phyloP scores from a whole-genome alignment of 495 filamentous ascomycete genomes.

The Sphaerosporella brunnea region DNA sequence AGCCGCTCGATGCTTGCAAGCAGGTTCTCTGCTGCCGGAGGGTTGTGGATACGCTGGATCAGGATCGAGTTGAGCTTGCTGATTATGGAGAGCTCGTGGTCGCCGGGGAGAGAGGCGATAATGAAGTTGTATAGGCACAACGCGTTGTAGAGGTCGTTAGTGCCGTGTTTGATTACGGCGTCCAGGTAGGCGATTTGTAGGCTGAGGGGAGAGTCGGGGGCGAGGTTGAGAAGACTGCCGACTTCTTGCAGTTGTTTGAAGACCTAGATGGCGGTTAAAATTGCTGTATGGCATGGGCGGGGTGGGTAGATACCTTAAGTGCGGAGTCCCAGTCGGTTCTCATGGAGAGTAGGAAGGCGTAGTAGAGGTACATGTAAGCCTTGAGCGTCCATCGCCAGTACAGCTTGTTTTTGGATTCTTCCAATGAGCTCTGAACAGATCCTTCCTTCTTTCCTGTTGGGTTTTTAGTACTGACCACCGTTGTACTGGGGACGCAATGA shows the following conservation, averaged over 20 bases:
- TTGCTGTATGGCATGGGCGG: conserved; percentile 6
- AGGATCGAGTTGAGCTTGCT: conserved; percentile 65
- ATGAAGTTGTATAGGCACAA: conserved; percentile 40
- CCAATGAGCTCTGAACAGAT: conserved; percentile 21
- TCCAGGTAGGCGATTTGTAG: conserved; percentile 46
- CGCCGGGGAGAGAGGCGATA: conserved; percentile 36
- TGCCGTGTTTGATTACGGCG: conserved; percentile 63
- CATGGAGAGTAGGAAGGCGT: conserved; percentile 40
- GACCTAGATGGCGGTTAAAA: conserved; percentile 28
- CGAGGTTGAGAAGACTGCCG: conserved; percentile 16
- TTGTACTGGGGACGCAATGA: too few species aligned
- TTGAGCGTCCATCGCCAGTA: conserved; percentile 37
- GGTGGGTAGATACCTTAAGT: conserved; percentile 22
- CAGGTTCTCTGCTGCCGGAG: conserved; percentile 35
- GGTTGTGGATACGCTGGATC: conserved; percentile 51
- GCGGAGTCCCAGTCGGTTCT: conserved; percentile 48
- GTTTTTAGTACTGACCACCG: too few species aligned
- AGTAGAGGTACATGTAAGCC: conserved; percentile 41
- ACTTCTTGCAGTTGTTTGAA: conserved; percentile 12
- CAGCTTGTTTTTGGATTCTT: conserved; percentile 28
- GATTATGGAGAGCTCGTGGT: conserved; percentile 55
- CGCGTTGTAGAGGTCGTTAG: conserved; percentile 49
- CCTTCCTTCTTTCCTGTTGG: background rate
- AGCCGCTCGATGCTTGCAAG: conserved; percentile 49
- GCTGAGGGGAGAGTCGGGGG: conserved; percentile 30